These are phyloP conservation scores for Fusarium solani-melongenae DNA, from an alignment of 2,329 filamentous ascomycete species.

Conservation along the genomic window DNA sequence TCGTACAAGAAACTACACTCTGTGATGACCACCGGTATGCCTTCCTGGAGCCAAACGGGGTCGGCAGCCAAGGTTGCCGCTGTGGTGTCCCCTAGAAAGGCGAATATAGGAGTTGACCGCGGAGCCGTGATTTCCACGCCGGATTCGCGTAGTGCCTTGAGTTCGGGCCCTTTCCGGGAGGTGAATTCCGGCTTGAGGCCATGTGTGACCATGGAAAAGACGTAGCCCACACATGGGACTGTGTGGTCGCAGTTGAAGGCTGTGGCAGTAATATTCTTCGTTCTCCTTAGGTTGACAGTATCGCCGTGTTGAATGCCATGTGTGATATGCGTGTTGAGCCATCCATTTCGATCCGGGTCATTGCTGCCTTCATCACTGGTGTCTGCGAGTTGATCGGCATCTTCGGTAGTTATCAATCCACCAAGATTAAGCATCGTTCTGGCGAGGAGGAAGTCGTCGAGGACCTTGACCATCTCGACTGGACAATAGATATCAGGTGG, in stretches of 20 bases:
- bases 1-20: constrained; percentile 61
- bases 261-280: constrained; percentile 52
- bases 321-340: constrained; percentile 53
- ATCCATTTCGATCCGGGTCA: constrained; percentile 27
- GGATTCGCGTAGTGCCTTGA: constrained; percentile 52
- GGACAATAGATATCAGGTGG: constrained; percentile 61
- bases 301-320: constrained; percentile 52
- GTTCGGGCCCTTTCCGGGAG: constrained; percentile 48
- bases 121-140: constrained; percentile 54
- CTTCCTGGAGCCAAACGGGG: constrained; percentile 53
- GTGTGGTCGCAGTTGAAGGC: constrained; percentile 60
- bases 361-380: constrained; percentile 11
- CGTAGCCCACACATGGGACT: constrained; percentile 60
- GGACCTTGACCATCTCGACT: constrained; percentile 50
- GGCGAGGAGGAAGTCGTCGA: constrained; percentile 55
- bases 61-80: constrained; percentile 51
- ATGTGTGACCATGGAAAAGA: constrained; percentile 54
- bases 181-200: constrained; percentile 54
- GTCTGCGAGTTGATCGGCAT: constrained; percentile 26
- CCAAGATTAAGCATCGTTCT: constrained; percentile 57
- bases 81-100: constrained; percentile 61
- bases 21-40: constrained; percentile 59
- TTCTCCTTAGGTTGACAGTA: constrained; percentile 49
- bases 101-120: constrained; percentile 54
- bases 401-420: constrained; percentile 47